Base-by-base conservation (phyloP, 768 basidiomycete species). In the Leucocoprinus leucothites region DNA sequence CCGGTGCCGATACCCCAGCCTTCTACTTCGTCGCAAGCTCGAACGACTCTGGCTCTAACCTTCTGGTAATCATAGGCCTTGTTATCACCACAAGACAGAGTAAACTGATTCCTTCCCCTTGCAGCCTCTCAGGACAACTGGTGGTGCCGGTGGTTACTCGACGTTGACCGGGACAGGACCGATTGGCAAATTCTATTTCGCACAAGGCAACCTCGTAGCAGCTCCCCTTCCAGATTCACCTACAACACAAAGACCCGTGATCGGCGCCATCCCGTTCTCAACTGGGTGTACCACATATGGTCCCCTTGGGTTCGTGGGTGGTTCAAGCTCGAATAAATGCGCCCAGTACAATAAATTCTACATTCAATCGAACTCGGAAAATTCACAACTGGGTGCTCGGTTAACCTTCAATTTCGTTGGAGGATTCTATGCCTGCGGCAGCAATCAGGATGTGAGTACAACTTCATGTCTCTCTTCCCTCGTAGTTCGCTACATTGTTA, bases 11-110 rank as follows among this genome's bases (percentile, higher is more conserved):
- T 53, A 70, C 71, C 0, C 71, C 72, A 7, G 53, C 61, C 2
- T 72, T 74, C 63, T 70, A 74, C 56, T 63, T 73, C 22, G 68
- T 73, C 18, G 61, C 72, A 3, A 48, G 47, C 18, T 56, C 54
- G 9, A 41, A 9, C 13, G 43, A 21, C 1, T 57, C 53, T 18
- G 62, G 60, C 28, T 36, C 58, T 13, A 60, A 53, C 24, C 25
- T 59, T n/a, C 53, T 65, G 21, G 53, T 63, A 18, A 36, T 42
- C 3, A 70, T 67, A 58, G 69, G 4, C 48, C 67, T 21, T 40
- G 18, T 47, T 46, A 25, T n/a, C 14, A 35, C 18, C 40, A 38
- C 24, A 4, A n/a, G n/a, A n/a, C n/a, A n/a, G n/a, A n/a, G n/a
- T 45, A 3, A 24, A 31, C 34, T 9, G 18, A 34, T 18, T 43